Percentiles rank a stretch among this genome's conserved stretches.
These are phyloP conservation scores for Prunella vulgaris DNA, from an alignment of 257 asterid species.

Conservation along the genomic window DNA sequence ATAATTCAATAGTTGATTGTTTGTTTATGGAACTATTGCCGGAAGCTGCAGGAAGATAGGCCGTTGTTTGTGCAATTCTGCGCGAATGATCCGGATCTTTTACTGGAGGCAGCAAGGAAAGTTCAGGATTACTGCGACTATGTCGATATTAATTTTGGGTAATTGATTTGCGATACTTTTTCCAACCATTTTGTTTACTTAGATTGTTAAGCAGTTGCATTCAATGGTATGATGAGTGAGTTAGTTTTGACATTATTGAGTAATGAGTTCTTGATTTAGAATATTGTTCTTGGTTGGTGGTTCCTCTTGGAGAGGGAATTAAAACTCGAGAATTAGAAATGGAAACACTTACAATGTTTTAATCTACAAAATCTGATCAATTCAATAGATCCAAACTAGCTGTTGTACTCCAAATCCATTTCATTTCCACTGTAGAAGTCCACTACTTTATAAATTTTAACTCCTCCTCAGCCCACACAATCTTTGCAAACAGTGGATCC, in stretches of 20 bases:
- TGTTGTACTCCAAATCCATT: neutral
- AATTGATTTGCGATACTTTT: constrained; percentile 10
- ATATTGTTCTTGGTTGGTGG: neutral
- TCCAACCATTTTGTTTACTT: neutral
- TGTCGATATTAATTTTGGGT: constrained; percentile 94
- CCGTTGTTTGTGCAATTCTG: constrained; percentile 97
- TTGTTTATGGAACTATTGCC: neutral
- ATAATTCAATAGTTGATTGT: neutral
- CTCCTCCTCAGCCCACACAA: neutral
- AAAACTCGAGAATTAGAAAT: neutral
- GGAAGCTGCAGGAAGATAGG: constrained; percentile 73
- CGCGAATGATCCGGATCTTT: constrained; percentile 83
- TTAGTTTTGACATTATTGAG: neutral
- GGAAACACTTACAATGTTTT: neutral
- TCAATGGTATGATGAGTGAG: neutral
- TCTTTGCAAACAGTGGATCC: neutral
- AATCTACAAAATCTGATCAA: neutral
- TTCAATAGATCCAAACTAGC: neutral
- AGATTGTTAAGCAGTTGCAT: neutral
- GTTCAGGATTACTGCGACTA: constrained; percentile 86
- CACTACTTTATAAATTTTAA: neutral
- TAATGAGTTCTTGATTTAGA: neutral
- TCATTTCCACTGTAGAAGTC: neutral
- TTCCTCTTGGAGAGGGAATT: neutral
- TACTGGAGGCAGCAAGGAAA: constrained; percentile 83